Evolutionary conservation across 352 stramenopile genomes (phyloP), one percentile per base, ranked within the genome.

Genomic region (Nothophytophthora sp.): DNA sequence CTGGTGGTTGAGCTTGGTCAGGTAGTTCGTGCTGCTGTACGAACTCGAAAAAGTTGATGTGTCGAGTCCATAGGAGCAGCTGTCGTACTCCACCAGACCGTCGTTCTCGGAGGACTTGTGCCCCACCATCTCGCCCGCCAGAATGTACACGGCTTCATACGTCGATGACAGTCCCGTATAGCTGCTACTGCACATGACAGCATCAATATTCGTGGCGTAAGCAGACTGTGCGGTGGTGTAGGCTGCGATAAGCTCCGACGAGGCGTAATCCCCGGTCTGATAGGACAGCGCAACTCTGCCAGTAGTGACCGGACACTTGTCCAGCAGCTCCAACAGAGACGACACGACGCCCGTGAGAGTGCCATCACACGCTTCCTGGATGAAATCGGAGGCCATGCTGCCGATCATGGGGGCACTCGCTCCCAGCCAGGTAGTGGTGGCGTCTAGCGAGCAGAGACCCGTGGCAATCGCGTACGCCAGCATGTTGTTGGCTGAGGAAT

Each of bases 81-180:
- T 85, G 9, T 70, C 42, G 33, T 64, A 83, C 46, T 84, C 74
- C 15, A 86, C 62, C 4, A 67, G 35, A 1, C 36, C 62, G 34
- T 83, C 72, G 33, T 74, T 73, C 33, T 59, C n/a, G 0, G 33
- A 37, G 4, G 61, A 72, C 20, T 65, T 58, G 55, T 80, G 62
- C 1, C 38, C 46, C 1, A 65, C 28, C n/a, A 73, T 7, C 15
- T 38, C 28, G 5, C 53, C 55, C 4, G 44, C 13, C 1, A 71
- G n/a, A 18, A 55, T 12, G 38, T 70, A 60, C 6, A 64, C 20
- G 1, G 37, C 0, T 44, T 71, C 23, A 20, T 78, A 70, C 11
- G 8, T 5, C 0, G 70, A 80, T 8, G 74, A 34, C 2, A 86
- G 28, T 0, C 76, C 70, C 1, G 43, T 43, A 15, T 60, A 63